Conservation (phyloP, 2,329 filamentous ascomycete genomes). For the Talaromyces sp. region DNA sequence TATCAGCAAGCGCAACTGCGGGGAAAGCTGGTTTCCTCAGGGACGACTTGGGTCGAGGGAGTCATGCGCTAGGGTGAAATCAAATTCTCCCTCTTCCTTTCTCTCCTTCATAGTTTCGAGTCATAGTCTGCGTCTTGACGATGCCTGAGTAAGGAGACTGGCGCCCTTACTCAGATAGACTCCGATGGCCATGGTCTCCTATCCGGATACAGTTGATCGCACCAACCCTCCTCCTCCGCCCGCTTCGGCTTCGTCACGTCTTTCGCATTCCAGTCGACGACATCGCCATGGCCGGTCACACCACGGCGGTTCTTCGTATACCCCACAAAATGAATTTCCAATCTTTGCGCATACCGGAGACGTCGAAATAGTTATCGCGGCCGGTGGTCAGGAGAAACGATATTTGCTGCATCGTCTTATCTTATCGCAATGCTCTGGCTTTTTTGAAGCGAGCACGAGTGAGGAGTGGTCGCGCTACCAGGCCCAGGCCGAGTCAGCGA, state of each 20-base stretch:
- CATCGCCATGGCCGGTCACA: constrained; percentile 80
- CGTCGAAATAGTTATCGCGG: constrained; percentile 78
- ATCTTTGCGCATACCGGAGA: constrained; percentile 87
- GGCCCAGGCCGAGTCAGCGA: constrained; percentile 26
- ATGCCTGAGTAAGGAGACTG: constrained; percentile 17
- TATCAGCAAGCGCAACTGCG: not conserved
- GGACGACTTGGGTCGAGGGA: too few species aligned
- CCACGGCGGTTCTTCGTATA: constrained; percentile 64
- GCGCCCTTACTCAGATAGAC: constrained; percentile 16
- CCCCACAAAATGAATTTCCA: constrained; percentile 85
- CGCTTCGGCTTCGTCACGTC: constrained; percentile 63
- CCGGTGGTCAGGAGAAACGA: constrained; percentile 67
- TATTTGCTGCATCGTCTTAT: constrained; percentile 88
- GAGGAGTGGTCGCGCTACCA: constrained; percentile 65
- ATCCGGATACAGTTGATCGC: constrained; percentile 47
- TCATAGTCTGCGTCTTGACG: constrained; percentile 1
- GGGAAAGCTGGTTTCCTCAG: constrained; percentile 2
- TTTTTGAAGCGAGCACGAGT: constrained; percentile 78
- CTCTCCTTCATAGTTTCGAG: not conserved
- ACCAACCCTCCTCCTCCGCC: constrained; percentile 58
- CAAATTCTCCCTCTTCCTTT: not conserved
- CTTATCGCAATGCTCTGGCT: constrained; percentile 82
- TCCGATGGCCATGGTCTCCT: constrained; percentile 36
- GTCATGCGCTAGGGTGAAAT: not conserved
- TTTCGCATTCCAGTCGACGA: constrained; percentile 56